These are phyloP conservation scores for Neonectria magnoliae DNA, from an alignment of 2,329 filamentous ascomycete genomes.

Conservation along the genomic window DNA sequence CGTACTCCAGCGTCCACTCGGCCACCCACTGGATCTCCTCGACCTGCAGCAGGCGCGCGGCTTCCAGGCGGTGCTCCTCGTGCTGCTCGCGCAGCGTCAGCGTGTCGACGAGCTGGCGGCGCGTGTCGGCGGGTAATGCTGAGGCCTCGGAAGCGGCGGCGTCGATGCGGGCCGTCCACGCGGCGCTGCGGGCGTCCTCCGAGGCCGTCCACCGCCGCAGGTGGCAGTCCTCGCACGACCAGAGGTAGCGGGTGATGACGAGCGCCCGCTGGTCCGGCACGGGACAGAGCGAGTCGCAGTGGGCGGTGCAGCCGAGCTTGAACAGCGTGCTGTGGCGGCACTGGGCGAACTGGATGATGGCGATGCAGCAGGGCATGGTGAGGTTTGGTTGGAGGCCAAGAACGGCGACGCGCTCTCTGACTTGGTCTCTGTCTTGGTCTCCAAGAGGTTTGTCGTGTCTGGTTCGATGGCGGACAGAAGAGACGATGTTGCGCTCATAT, in stretches of 20 bases:
- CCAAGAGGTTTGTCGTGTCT: not conserved
- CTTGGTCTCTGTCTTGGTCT: not conserved
- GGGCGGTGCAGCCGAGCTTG: constrained; percentile 43
- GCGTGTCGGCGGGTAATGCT: not conserved
- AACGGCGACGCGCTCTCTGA: not conserved
- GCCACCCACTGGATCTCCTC: constrained; percentile 42
- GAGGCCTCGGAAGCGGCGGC: not conserved
- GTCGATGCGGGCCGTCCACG: constrained; percentile 20
- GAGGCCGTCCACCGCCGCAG: constrained; percentile 2
- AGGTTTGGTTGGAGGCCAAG: not conserved
- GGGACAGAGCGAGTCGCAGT: constrained; percentile 40
- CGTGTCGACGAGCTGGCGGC: constrained; percentile 12
- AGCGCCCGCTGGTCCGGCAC: constrained; percentile 31
- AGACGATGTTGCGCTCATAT: not conserved
- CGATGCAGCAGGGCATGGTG: constrained; percentile 45
- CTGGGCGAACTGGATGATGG: constrained; percentile 37
- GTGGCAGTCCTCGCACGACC: constrained; percentile 44
- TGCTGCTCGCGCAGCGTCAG: constrained; percentile 15
- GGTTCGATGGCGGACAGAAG: not conserved
- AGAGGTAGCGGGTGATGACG: constrained; percentile 37
- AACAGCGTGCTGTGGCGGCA: constrained; percentile 42
- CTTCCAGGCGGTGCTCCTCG: constrained; percentile 21
- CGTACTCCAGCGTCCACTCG: constrained; percentile 44
- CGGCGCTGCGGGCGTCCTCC: constrained; percentile 17
- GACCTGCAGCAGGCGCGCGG: constrained; percentile 17